Base-by-base conservation (phyloP, 1,139 yeast species). In the Trichomonascaceae sp. region DNA sequence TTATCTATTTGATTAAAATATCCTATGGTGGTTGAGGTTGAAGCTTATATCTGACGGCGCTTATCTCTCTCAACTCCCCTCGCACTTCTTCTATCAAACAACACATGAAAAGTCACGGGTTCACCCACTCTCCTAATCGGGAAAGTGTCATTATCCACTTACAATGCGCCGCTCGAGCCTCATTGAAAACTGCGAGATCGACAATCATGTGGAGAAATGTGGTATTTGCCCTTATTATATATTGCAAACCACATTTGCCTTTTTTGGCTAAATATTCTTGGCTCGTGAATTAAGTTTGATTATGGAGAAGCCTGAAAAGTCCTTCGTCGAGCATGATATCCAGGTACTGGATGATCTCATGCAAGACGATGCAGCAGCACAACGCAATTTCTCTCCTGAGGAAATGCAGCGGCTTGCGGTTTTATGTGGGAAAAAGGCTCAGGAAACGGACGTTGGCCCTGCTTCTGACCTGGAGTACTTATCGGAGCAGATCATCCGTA, bases 401-500 rank as follows among this genome's bases (percentile, higher is more conserved):
- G 41, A 36, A 36, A 36, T 36, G 41, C 41, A 36, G 17, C 41
- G 41, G 3, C 17, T 36, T 9, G 41, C 41, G 2, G 2, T 36
- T 13, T 15, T 36, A 15, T 36, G 41, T 13, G 41, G 41, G 2
- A 36, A 36, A 13, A 36, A 36, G 13, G 41, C 41, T 15, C 17
- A 36, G 41, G 41, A 36, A 13, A n/a, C 41, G 7, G 41, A 36
- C 8, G 41, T 36, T 5, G 41, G 41, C 5, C 41, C 41, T 4
- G 41, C 41, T 36, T 13, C 41, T 36, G 41, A 36, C 8, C n/a
- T 36, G 41, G 41, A 36, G 17, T 36, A 36, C 41, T 36, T 36
- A 36, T 36, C 41, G 17, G 41, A 36, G 41, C 41, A 36, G 5
- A 36, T 36, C 17, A 36, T 36, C 8, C 41, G 41, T 12, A 59